phyloP scores from a whole-genome alignment of 2,329 filamentous ascomycete genomes.

The Fusarium mexicanum region DNA sequence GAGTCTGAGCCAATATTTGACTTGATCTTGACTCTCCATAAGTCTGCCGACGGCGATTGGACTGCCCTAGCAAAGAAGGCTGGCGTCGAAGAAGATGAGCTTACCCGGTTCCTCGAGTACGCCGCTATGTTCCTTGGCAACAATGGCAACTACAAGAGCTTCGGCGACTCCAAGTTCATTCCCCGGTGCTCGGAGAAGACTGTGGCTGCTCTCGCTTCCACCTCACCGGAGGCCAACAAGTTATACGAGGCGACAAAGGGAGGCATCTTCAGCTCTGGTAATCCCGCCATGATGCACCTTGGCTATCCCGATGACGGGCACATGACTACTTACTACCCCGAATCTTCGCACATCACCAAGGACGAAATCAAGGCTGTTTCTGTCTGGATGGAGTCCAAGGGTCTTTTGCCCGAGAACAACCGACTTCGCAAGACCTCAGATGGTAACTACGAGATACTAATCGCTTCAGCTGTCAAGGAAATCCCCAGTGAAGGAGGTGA shows the following conservation, averaged over 20 bases:
- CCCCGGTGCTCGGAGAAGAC: constrained; percentile 73
- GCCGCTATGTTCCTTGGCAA: constrained; percentile 83
- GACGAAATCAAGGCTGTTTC: constrained; percentile 77
- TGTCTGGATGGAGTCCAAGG: constrained; percentile 77
- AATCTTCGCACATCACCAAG: constrained; percentile 78
- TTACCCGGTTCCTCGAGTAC: constrained; percentile 79
- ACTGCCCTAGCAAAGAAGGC: constrained; percentile 71
- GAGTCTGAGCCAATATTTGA: constrained; percentile 86
- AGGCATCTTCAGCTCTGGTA: constrained; percentile 75
- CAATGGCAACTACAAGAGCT: constrained; percentile 86
- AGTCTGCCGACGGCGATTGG: constrained; percentile 75
- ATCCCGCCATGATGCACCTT: constrained; percentile 75
- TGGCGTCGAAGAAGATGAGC: constrained; percentile 69
- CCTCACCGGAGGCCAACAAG: constrained; percentile 67
- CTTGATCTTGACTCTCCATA: constrained; percentile 79
- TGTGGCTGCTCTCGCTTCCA: constrained; percentile 71
- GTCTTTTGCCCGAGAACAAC: constrained; percentile 79
- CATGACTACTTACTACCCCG: constrained; percentile 84
- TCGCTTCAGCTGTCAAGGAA: constrained; percentile 72
- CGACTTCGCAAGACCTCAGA: constrained; percentile 73
- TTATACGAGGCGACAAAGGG: constrained; percentile 75
- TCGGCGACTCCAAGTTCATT: constrained; percentile 86
- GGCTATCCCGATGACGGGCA: constrained; percentile 80
- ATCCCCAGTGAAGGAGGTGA: constrained; percentile 73
- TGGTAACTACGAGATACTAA: constrained; percentile 76